Evolutionary conservation across 2,329 filamentous ascomycete genomes (phyloP).

Genomic region (Ceratocystis alfenasii): DNA sequence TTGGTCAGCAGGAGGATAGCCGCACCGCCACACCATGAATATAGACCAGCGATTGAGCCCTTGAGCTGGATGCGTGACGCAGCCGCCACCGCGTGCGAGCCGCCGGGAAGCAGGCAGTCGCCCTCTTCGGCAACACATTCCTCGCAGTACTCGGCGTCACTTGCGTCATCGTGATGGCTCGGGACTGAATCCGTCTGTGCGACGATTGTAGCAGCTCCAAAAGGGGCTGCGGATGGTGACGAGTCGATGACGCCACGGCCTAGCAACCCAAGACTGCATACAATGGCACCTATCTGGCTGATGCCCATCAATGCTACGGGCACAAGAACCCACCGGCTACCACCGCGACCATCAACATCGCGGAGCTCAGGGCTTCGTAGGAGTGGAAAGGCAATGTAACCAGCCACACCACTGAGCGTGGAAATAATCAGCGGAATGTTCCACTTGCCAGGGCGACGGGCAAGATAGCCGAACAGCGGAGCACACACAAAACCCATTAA

Average conservation of each 20-base stretch:
- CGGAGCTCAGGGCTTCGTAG: conserved; percentile 64
- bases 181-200: conserved; percentile 23
- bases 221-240: background rate
- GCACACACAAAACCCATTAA: conserved; percentile 73
- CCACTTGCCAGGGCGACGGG: conserved; percentile 52
- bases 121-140: conserved; percentile 20
- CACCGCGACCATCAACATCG: conserved; percentile 51
- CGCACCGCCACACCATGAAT: conserved; percentile 78
- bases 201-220: background rate
- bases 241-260: conserved; percentile 58
- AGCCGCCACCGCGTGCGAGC: conserved; percentile 28
- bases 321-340: conserved; percentile 57
- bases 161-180: conserved; percentile 31
- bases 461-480: conserved; percentile 75
- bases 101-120: conserved; percentile 21
- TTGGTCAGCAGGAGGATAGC: conserved; percentile 90
- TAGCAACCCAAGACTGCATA: conserved; percentile 83
- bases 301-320: conserved; percentile 73
- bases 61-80: conserved; percentile 55
- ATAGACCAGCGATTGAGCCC: conserved; percentile 87
- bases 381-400: conserved; percentile 66
- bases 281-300: conserved; percentile 91
- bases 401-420: conserved; percentile 60
- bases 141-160: conserved; percentile 31
- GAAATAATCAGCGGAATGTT: conserved; percentile 66